A percentile compares a stretch with the other conserved stretches of the same genome.
These are phyloP conservation scores for Tulasnella sp. DNA, from an alignment of 768 basidiomycete genomes.

Conservation along the genomic window DNA sequence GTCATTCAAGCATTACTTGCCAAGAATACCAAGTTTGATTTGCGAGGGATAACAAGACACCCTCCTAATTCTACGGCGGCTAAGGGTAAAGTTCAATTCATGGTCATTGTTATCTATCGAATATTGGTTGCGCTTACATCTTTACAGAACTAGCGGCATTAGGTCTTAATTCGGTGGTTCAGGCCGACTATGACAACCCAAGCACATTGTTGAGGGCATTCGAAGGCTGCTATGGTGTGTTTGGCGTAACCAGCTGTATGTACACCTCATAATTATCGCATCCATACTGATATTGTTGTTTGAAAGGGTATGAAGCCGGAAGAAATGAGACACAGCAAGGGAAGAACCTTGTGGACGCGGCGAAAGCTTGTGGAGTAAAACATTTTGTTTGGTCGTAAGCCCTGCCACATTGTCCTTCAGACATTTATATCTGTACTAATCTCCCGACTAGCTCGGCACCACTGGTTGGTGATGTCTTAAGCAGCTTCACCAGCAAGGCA, in stretches of 20 bases:
- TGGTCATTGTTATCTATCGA: too few species aligned
- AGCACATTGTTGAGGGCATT: slow-evolving; percentile 9
- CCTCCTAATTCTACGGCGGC: slow-evolving; percentile 21
- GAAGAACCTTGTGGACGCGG: slow-evolving; percentile 6
- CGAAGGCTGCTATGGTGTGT: slow-evolving; percentile 17
- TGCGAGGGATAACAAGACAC: slow-evolving; percentile 28
- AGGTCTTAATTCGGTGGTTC: slow-evolving; percentile 14
- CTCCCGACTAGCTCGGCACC: too few species aligned
- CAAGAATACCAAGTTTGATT: slow-evolving; percentile 27
- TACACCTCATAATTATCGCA: too few species aligned
- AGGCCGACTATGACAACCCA: slow-evolving; percentile 6
- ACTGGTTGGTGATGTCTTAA: too few species aligned
- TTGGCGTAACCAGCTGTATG: slow-evolving; percentile 16
- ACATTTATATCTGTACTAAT: too few species aligned
- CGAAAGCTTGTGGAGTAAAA: background rate
- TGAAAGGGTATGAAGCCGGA: slow-evolving; percentile 1
- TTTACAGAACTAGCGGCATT: too few species aligned
- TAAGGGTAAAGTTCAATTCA: background rate
- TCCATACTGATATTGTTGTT: too few species aligned
- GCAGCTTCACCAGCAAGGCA: too few species aligned
- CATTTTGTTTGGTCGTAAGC: background rate
- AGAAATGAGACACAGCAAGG: slow-evolving; percentile 17
- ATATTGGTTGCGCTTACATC: too few species aligned
- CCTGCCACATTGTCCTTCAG: background rate
- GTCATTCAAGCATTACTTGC: slow-evolving; percentile 24